These are phyloP conservation scores for Cercospora berteroae DNA, from an alignment of 2,329 filamentous ascomycete genomes.

Conservation along the genomic window DNA sequence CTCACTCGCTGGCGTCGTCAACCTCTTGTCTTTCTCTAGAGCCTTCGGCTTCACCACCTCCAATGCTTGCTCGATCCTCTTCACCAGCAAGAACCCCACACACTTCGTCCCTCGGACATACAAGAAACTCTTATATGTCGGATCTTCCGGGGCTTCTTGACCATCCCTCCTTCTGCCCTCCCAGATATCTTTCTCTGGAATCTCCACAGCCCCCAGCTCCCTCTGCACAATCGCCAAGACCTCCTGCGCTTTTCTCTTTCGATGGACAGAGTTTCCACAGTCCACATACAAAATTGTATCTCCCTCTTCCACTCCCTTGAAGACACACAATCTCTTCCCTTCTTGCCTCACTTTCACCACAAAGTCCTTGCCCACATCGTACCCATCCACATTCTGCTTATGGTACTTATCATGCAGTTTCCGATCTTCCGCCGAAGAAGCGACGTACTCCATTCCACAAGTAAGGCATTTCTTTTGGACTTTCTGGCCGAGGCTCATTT, in stretches of 20 bases:
- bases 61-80: conserved; percentile 59
- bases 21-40: not conserved
- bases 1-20: conserved; percentile 14
- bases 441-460: conserved; percentile 67
- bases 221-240: conserved; percentile 61
- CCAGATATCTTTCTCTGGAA: conserved; percentile 59
- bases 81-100: conserved; percentile 60
- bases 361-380: conserved; percentile 60
- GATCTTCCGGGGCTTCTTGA: not conserved
- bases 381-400: conserved; percentile 59
- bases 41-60: conserved; percentile 43
- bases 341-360: conserved; percentile 40
- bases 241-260: conserved; percentile 55
- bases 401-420: conserved; percentile 64
- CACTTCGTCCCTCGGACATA: conserved; percentile 62
- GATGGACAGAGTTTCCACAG: conserved; percentile 51
- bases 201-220: conserved; percentile 61
- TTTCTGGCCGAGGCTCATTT: conserved; percentile 58
- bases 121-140: conserved; percentile 60
- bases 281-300: conserved; percentile 60
- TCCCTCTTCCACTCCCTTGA: conserved; percentile 30
- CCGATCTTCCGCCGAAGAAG: conserved; percentile 60
- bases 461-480: conserved; percentile 57
- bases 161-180: conserved; percentile 29
- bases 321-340: conserved; percentile 9